phyloP scores from a whole-genome alignment of 768 basidiomycete genomes.

The Boletellus ananas region DNA sequence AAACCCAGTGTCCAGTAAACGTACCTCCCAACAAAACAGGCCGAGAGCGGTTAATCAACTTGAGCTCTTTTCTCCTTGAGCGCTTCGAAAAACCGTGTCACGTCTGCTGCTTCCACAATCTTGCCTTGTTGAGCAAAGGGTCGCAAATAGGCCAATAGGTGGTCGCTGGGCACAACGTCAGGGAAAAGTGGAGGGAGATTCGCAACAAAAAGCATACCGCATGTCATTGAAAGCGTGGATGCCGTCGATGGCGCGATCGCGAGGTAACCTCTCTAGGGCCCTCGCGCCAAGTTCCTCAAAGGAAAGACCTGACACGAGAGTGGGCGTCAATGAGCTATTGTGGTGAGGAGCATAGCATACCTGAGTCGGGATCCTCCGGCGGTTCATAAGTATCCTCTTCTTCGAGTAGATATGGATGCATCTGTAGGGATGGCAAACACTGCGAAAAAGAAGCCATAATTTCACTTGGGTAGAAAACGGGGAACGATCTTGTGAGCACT shows the following conservation, averaged over 20 bases:
- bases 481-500: slow-evolving; percentile 13
- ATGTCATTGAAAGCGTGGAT: slow-evolving; percentile 81
- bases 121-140: slow-evolving; percentile 79
- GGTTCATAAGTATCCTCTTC: slow-evolving; percentile 85
- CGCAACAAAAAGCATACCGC: slow-evolving; percentile 50
- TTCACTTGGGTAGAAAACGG: slow-evolving; percentile 1
- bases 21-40: not conserved
- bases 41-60: not conserved
- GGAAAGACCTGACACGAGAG: slow-evolving; percentile 51
- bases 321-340: not conserved
- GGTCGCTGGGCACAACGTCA: slow-evolving; percentile 46
- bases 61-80: slow-evolving; percentile 34
- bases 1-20: not conserved
- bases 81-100: slow-evolving; percentile 61
- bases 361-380: slow-evolving; percentile 82
- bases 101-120: slow-evolving; percentile 69
- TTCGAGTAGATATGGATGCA: slow-evolving; percentile 58
- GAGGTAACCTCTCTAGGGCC: slow-evolving; percentile 67
- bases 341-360: slow-evolving; percentile 30
- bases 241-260: slow-evolving; percentile 78
- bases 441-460: slow-evolving; percentile 23
- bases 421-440: slow-evolving; percentile 57
- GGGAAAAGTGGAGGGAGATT: not conserved
- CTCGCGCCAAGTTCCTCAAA: slow-evolving; percentile 83
- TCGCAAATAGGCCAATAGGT: slow-evolving; percentile 64